Base-by-base conservation (phyloP, 768 basidiomycete genomes). In the Gloeophyllum trabeum region DNA sequence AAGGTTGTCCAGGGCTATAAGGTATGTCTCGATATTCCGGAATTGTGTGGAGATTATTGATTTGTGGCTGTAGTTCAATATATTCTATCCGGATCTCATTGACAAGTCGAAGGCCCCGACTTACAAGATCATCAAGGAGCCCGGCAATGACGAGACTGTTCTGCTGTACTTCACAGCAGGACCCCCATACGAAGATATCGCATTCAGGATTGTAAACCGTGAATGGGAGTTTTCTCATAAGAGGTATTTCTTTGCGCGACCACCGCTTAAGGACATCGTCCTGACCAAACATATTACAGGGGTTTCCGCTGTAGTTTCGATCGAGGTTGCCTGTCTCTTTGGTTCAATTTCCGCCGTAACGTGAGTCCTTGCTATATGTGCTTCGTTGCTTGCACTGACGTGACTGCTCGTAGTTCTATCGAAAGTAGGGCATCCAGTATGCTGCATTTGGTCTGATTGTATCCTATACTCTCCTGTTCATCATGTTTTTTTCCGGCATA, bases 1-100 rank as follows among this genome's bases (percentile, higher is more conserved):
- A 99, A 99, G 62, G 93, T 98, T 44, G 96, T 99, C 6, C 96
- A 98, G 61, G 96, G 96, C 40, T 99, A 99, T 66, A 98, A 98
- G 66, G 85, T 77, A 53, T 24, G 64, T 46, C 19, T 14, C 32
- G 2, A 16, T 19, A 37, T 6, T 52, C 43, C 18, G 16, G 26
- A n/a, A 43, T 41, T 22, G 6, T 28, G 39, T 25, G 30, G 41
- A 40, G 14, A 6, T 20, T 26, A 42, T 53, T 19, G 55, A 30
- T 39, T 48, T 38, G 51, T 48, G 16, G 22, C 4, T 41, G 4
- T 36, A 83, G 78, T 93, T 93, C 67, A 96, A 94, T 52, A 90
- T 99, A 38, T 98, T 99, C 67, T 99, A 98, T 60, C 96, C 96
- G 0, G 96, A 98, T 63, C 79, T 99, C 50, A 97, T 99, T 62